A percentile compares a stretch with the other conserved stretches of the same genome.
Evolutionary conservation across 1,284 basidiomycete species (phyloP).

Genomic region (Cryptococcus sp.): DNA sequence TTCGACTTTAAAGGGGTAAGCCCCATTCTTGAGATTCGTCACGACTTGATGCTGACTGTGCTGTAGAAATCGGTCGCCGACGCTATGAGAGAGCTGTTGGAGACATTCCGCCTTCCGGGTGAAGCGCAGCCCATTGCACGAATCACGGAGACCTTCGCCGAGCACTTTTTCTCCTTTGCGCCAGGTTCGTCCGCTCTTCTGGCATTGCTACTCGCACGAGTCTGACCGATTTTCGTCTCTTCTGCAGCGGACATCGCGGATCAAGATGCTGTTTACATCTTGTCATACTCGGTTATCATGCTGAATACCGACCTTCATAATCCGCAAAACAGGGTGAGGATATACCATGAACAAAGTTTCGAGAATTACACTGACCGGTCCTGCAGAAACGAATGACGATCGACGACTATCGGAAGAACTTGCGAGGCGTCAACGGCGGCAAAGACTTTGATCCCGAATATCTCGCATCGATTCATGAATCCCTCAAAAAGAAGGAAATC

Average conservation of each 20-base stretch:
- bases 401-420: constrained; percentile 89
- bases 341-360: too few species aligned
- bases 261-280: constrained; percentile 90
- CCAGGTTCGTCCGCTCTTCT: constrained; percentile 62
- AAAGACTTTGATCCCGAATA: constrained; percentile 82
- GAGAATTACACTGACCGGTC: constrained; percentile 18
- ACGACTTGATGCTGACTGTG: background rate
- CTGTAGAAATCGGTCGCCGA: constrained; percentile 87
- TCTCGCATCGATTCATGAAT: constrained; percentile 86
- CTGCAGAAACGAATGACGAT: constrained; percentile 89
- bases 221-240: background rate
- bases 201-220: background rate
- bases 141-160: constrained; percentile 94
- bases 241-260: constrained; percentile 76
- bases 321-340: constrained; percentile 81
- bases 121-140: constrained; percentile 92
- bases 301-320: constrained; percentile 98
- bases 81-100: constrained; percentile 90
- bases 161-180: constrained; percentile 79
- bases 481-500: constrained; percentile 91
- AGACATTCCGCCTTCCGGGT: constrained; percentile 92
- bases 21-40: constrained; percentile 10
- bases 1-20: constrained; percentile 87
- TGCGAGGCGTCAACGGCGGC: constrained; percentile 89
- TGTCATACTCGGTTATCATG: constrained; percentile 97